phyloP scores from a whole-genome alignment of 2,329 filamentous ascomycete genomes.

The Leptographium wingfieldii region DNA sequence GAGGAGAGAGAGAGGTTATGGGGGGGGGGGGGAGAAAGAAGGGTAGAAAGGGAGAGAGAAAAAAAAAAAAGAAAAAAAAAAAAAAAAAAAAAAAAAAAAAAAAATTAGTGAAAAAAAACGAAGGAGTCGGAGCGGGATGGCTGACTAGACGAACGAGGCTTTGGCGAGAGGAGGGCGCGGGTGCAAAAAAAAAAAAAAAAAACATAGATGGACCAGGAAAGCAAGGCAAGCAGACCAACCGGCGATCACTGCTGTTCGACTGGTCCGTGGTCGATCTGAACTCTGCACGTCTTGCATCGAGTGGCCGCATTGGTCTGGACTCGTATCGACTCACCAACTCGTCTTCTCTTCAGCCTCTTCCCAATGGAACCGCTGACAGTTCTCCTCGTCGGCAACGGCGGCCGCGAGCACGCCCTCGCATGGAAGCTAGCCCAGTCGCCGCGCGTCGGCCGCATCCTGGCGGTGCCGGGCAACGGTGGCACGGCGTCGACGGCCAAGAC shows the following conservation, averaged over 20 bases:
- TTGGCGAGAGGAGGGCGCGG: not conserved
- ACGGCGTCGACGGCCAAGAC: slow-evolving; percentile 60
- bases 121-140: not conserved
- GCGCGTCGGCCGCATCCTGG: slow-evolving; percentile 61
- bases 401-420: slow-evolving; percentile 84
- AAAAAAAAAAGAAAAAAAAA: too few relatives aligned
- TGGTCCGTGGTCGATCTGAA: not conserved
- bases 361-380: slow-evolving; percentile 23
- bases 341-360: not conserved
- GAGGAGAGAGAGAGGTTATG: too few relatives aligned
- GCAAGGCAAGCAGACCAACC: not conserved
- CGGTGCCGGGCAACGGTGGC: slow-evolving; percentile 73
- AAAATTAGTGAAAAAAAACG: not conserved
- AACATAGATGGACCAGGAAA: not conserved
- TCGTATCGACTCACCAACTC: too few relatives aligned
- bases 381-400: slow-evolving; percentile 85
- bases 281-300: not conserved
- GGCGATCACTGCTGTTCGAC: not conserved
- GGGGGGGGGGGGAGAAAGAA: too few relatives aligned
- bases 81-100: not conserved
- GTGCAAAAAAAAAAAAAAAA: slow-evolving; percentile 2
- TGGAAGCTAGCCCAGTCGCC: slow-evolving; percentile 86
- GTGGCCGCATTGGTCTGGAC: too few relatives aligned
- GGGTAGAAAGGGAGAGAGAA: too few relatives aligned
- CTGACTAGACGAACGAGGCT: not conserved